phyloP scores from a whole-genome alignment of 2,329 filamentous ascomycete genomes.

The Venturia asperata region DNA sequence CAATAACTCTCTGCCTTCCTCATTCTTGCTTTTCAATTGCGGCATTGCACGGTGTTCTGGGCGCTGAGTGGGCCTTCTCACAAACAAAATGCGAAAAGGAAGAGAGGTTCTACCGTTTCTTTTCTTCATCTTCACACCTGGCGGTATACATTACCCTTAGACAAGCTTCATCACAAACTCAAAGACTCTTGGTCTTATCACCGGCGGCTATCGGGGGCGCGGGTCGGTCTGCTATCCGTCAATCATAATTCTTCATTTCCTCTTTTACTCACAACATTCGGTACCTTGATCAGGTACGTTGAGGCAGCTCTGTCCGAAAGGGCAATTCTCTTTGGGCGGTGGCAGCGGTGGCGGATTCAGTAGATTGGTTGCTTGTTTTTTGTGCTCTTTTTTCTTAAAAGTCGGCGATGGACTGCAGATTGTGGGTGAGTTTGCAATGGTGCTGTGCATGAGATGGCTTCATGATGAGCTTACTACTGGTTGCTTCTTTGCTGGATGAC shows the following conservation, averaged over 20 bases:
- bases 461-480: not conserved
- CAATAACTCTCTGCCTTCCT: not conserved
- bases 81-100: conserved; percentile 1
- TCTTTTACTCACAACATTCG: not conserved
- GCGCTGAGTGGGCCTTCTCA: conserved; percentile 3
- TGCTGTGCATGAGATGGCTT: not conserved
- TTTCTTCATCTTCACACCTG: not conserved
- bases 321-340: not conserved
- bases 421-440: not conserved
- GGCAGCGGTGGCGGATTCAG: not conserved
- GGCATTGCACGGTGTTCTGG: conserved; percentile 22
- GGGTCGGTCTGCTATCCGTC: conserved; percentile 14
- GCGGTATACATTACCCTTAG: conserved; percentile 2
- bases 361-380: conserved; percentile 5
- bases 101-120: not conserved
- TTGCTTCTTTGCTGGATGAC: not conserved
- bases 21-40: conserved; percentile 11
- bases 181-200: not conserved
- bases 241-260: conserved; percentile 7
- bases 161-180: conserved; percentile 6
- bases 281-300: not conserved
- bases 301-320: not conserved
- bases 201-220: conserved; percentile 4
- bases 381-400: conserved; percentile 9
- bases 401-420: not conserved